Evolutionary conservation across 345 rosid species (phyloP), one percentile per base, ranked within the genome.

Genomic region (Ceriops tagal): DNA sequence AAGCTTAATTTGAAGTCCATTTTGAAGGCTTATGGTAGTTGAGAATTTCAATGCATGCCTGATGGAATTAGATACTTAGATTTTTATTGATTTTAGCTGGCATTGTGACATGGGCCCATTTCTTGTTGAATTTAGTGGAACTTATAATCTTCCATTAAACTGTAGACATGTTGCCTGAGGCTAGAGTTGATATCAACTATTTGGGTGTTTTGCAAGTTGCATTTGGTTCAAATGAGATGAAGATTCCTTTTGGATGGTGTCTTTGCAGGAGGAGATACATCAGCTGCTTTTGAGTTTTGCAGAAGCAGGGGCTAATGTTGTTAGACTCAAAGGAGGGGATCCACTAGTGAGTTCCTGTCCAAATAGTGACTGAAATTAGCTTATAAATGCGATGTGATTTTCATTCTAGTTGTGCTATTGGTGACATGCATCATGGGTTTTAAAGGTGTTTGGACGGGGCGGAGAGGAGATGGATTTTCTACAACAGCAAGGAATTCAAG

Each of bases 381-480:
- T 27, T 35, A 3, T 43, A 28, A 26, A 3, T 16, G 32, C 26
- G 55, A 21, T 64, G 13, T 56, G 28, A 15, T 55, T 27, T 37
- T 56, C 13, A 18, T 35, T 19, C 18, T 43, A 49, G 6, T 43
- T 3, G 31, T 53, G 28, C 57, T 28, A 21, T 39, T 28, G 62
- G 8, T 64, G 34, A 64, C 28, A 30, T 27, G 7, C 30, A 16
- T 28, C 52, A n/a, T 55, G 46, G 46, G 46, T 39, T 39, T 39
- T 39, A 39, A 39, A 95, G 99, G 96, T 95, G 1, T 95, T 95
- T 71, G 99, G 98, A 26, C 79, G 99, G 65, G 98, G 99, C 5
- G 97, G 99, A 6, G 99, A 95, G 81, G 99, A 95, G 82, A 92
- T 95, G 96, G 99, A 95, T 83, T 95, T 92, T 81, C 79, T 95